These are phyloP conservation scores for Annulohypoxylon truncatum DNA, from an alignment of 2,329 filamentous ascomycete species.

Conservation along the genomic window DNA sequence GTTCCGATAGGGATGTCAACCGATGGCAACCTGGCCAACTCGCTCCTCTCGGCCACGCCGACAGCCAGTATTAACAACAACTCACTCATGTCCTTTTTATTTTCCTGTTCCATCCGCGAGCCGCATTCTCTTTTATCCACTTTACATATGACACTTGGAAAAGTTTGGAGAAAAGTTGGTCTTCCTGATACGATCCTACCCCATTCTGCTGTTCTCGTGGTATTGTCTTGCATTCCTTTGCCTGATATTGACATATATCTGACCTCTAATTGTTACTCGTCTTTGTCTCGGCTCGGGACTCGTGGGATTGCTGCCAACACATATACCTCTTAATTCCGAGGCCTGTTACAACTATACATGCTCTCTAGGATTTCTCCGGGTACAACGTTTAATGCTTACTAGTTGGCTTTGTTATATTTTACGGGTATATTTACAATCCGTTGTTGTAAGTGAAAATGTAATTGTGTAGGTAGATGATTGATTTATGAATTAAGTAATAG, in stretches of 20 bases:
- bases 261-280: neutral
- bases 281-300: neutral
- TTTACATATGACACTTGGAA: neutral
- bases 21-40: neutral
- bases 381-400: neutral
- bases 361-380: neutral
- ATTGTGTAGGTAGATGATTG: neutral
- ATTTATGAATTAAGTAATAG: neutral
- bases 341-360: neutral
- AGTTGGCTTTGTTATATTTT: neutral
- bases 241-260: neutral
- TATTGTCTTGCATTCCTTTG: conserved; percentile 4
- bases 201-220: neutral
- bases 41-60: conserved; percentile 26
- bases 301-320: neutral
- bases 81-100: neutral
- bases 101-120: neutral
- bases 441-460: neutral
- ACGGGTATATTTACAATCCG: neutral
- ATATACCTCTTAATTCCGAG: neutral
- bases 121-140: neutral
- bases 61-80: neutral
- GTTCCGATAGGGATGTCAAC: conserved; percentile 3
- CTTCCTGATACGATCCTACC: conserved; percentile 14
- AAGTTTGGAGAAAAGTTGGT: conserved; percentile 1